Percentiles rank a stretch among this genome's conserved stretches.
Conservation (phyloP, 2,329 filamentous ascomycete genomes). For the Exophiala aquamarina region DNA sequence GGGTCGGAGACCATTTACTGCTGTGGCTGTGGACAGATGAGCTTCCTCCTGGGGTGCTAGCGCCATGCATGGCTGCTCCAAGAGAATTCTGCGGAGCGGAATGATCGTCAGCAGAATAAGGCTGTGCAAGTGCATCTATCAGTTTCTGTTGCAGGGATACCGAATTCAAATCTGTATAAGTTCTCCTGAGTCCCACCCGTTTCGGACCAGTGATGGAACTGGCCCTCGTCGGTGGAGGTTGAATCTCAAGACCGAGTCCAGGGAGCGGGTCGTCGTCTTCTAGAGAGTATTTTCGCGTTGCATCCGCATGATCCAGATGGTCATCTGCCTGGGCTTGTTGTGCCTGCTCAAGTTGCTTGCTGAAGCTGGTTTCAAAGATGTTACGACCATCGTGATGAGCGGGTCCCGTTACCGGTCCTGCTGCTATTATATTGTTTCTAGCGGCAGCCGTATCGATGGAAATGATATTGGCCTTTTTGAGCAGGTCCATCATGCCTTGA, state of each 20-base stretch:
- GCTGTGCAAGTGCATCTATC: slow-evolving; percentile 80
- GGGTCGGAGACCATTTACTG: slow-evolving; percentile 83
- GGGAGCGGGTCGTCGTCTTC: slow-evolving; percentile 18
- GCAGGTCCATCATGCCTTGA: slow-evolving; percentile 85
- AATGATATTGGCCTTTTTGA: slow-evolving; percentile 78
- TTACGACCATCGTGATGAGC: slow-evolving; percentile 72
- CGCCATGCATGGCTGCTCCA: slow-evolving; percentile 22
- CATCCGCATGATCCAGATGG: slow-evolving; percentile 6
- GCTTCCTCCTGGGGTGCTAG: slow-evolving; percentile 7
- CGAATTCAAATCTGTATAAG: slow-evolving; percentile 78
- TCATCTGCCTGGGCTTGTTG: slow-evolving; percentile 32
- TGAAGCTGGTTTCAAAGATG: slow-evolving; percentile 81
- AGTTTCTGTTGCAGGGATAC: slow-evolving; percentile 77
- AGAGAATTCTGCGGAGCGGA: slow-evolving; percentile 41
- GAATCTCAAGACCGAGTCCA: slow-evolving; percentile 23
- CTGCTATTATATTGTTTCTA: slow-evolving; percentile 43
- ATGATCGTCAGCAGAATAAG: slow-evolving; percentile 63
- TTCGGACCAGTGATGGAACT: slow-evolving; percentile 44
- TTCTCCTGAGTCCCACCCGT: slow-evolving; percentile 74
- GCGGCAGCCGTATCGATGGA: slow-evolving; percentile 59
- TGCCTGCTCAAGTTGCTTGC: slow-evolving; percentile 50
- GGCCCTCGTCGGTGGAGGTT: slow-evolving; percentile 19
- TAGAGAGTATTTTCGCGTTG: slow-evolving; percentile 18
- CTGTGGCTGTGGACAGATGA: slow-evolving; percentile 79
- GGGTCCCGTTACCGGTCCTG: slow-evolving; percentile 77